These are phyloP conservation scores for Oldenlandia corymbosa DNA, from an alignment of 257 asterid genomes.

Conservation along the genomic window DNA sequence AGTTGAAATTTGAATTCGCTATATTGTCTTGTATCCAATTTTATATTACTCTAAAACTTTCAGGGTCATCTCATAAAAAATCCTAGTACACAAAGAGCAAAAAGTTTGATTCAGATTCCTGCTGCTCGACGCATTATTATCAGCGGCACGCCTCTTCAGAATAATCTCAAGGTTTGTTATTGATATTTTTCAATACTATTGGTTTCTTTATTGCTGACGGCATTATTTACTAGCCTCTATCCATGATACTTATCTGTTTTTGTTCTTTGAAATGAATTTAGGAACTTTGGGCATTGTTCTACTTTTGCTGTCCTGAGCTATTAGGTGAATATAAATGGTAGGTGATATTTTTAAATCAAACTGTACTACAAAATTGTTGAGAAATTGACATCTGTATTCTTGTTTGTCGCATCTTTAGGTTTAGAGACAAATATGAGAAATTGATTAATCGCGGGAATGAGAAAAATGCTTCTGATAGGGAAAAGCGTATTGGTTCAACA, in stretches of 20 bases:
- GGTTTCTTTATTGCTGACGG: constrained; percentile 4
- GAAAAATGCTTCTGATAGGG: constrained; percentile 88
- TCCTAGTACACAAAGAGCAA: constrained; percentile 97
- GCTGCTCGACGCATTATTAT: constrained; percentile 79
- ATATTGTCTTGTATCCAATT: background rate
- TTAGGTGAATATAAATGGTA: constrained; percentile 90
- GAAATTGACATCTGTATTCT: constrained; percentile 4
- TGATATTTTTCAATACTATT: constrained; percentile 6
- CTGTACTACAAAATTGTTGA: background rate
- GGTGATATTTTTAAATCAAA: constrained; percentile 9
- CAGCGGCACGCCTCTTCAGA: constrained; percentile 97
- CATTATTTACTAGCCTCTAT: constrained; percentile 5
- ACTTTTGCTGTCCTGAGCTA: constrained; percentile 82
- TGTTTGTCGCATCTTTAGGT: constrained; percentile 36
- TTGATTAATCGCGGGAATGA: constrained; percentile 79
- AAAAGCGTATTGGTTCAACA: constrained; percentile 75
- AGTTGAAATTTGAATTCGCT: background rate
- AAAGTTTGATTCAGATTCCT: constrained; percentile 88
- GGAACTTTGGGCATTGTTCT: constrained; percentile 97
- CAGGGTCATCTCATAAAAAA: constrained; percentile 98
- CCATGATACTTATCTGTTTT: constrained; percentile 8
- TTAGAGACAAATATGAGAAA: constrained; percentile 76
- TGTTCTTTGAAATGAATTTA: constrained; percentile 16
- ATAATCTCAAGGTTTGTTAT: constrained; percentile 92
- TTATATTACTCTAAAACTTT: constrained; percentile 13